Evolutionary conservation across 306 rosid species (phyloP), one percentile per base, ranked within the genome.

Genomic region (Inga leiocalycina): DNA sequence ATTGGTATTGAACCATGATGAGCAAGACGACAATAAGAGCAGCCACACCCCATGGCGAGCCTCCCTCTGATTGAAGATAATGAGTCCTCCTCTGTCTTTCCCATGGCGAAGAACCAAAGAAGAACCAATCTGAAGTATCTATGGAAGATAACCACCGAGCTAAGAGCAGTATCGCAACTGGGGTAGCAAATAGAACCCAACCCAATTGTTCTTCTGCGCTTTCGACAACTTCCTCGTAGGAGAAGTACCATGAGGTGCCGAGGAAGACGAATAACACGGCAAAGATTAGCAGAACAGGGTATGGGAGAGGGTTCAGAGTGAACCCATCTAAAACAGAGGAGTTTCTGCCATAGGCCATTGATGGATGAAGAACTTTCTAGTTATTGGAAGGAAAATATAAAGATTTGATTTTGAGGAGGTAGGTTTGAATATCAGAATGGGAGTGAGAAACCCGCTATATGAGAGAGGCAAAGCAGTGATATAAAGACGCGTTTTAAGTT

Each of bases 41-140:
- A 59, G 99, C 98, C 65, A 96, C 99, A 48, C 91, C 97, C 98
- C 99, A 96, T 0, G 99, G 99, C 2, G 98, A 96, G 84, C 91
- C 88, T 0, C 99, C 99, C 79, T 93, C 99, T 5, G 97, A 85
- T 10, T 93, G 83, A 2, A 6, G 19, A 41, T 84, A 52, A 75
- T 91, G 73, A 45, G 93, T 93, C 66, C 84, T 75, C 43, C 88
- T 83, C 71, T 89, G 84, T 10, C 70, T 89, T 4, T 89, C 97
- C 94, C 90, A 88, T 1, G 92, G 87, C 3, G 88, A 85, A 48
- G 76, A 75, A 61, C 87, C 41, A 43, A 86, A 88, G 57, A 86
- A 88, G 80, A 90, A 89, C 88, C 87, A 79, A 22, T 74, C 86
- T 8, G 89, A 83, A 75, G 85, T 74, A 12, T 91, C 98, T 85